Base-by-base conservation (phyloP, 305 asterid genomes). In the Solanum hybrid region DNA sequence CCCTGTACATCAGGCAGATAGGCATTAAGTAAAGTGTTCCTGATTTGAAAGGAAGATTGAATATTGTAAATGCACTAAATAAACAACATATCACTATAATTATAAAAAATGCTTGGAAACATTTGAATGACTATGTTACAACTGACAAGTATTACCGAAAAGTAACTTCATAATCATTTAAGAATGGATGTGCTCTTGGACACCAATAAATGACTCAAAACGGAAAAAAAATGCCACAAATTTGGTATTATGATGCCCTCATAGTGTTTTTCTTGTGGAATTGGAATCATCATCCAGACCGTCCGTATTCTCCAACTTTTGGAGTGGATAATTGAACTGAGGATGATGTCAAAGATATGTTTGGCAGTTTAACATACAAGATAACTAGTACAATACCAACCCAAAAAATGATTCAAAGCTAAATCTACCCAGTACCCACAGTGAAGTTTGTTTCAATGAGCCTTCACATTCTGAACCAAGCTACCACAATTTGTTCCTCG, bases 1-100 rank as follows among this genome's bases (percentile, higher is more conserved):
- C 91, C 95, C 97, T 95, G 94, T 93, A 89, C 38, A 72, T 20
- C 89, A 90, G 90, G n/a, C 34, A 16, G 88, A 56, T 22, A 31
- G 24, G 51, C n/a, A 85, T 10, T 56, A 22, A 85, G 51, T 1
- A 85, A 85, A 56, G 4, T 20, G 22, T 51, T 29, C 88, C 73
- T 31, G 42, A 84, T 20, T 10, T 5, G 6, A 27, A 84, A 46
- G 37, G 87, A 46, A 46, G 40, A 46, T 46, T 84, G 75, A 84
- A 46, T 51, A 82, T 84, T 46, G 40, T 46, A 46, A 46, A 82
- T 29, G 72, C 27, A 46, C 17, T 20, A 46, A 46, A 3, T 2
- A 46, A 29, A 82, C 11, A 11, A 29, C 73, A 51, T 27, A 46
- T 82, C 20, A 84, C 38, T 8, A 10, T 29, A 46, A 31, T 46